Evolutionary conservation across 768 basidiomycete species (phyloP).

Genomic region (Asterophora lycoperdoides): DNA sequence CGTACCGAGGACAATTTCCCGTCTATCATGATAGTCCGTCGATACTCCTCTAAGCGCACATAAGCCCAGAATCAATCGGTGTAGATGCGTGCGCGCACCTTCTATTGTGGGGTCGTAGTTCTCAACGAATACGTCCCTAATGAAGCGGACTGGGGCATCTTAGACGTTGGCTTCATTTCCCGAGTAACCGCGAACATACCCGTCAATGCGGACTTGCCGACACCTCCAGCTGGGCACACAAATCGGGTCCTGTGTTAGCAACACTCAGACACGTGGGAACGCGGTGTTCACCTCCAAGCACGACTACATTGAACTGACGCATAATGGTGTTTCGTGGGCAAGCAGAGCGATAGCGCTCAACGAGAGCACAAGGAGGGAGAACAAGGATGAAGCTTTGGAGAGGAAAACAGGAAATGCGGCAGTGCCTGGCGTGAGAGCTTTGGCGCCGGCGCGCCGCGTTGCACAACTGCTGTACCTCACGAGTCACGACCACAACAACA

Average conservation of each 20-base stretch:
- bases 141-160: conserved; percentile 53
- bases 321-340: conserved; percentile 27
- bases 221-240: conserved; percentile 71
- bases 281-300: conserved; percentile 63
- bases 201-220: conserved; percentile 85
- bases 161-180: conserved; percentile 3
- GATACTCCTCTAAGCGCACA: conserved; percentile 60
- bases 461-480: background rate
- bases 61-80: conserved; percentile 1
- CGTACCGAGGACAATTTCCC: conserved; percentile 59
- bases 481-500: too few relatives aligned
- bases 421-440: conserved; percentile 17
- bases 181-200: conserved; percentile 24
- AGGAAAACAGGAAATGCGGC: conserved; percentile 7
- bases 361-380: background rate
- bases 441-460: conserved; percentile 5
- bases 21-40: conserved; percentile 60
- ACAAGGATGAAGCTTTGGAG: background rate
- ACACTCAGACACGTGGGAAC: background rate
- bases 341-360: background rate
- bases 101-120: conserved; percentile 84
- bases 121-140: conserved; percentile 68
- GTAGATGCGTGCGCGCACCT: conserved; percentile 38
- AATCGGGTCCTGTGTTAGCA: conserved; percentile 8
- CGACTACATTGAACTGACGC: conserved; percentile 73